These are phyloP conservation scores for Aspergillus neotritici DNA, from an alignment of 2,329 filamentous ascomycete species.

Conservation along the genomic window DNA sequence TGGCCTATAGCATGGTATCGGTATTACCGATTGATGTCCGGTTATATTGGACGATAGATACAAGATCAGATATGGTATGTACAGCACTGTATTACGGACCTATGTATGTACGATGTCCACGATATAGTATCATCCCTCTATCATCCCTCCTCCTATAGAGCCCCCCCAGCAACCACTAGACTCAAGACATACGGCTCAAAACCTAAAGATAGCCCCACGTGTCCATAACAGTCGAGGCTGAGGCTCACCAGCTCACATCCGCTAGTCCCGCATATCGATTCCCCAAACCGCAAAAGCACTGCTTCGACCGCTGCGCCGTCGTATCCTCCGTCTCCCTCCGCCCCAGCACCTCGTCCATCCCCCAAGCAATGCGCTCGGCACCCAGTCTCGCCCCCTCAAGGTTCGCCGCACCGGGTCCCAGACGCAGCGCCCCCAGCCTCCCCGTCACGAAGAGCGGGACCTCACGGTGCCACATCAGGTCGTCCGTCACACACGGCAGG, in stretches of 20 bases:
- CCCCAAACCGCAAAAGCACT: conserved; percentile 37
- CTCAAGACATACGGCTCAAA: background rate
- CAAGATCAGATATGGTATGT: too few species aligned
- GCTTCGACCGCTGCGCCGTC: conserved; percentile 23
- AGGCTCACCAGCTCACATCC: conserved; percentile 10
- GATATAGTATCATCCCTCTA: too few species aligned
- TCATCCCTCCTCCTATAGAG: too few species aligned
- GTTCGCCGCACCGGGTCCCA: conserved; percentile 69
- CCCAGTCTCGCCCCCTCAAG: conserved; percentile 67
- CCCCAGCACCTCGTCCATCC: conserved; percentile 55
- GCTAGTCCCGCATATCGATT: conserved; percentile 34
- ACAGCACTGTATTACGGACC: too few species aligned
- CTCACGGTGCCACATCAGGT: conserved; percentile 68
- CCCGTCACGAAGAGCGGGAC: conserved; percentile 69
- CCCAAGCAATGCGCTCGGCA: conserved; percentile 68
- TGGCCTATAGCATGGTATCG: too few species aligned
- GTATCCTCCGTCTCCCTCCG: conserved; percentile 15
- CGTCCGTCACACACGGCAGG: conserved; percentile 67
- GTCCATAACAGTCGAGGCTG: too few species aligned
- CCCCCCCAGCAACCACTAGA: too few species aligned
- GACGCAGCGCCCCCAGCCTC: conserved; percentile 58
- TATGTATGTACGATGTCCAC: too few species aligned
- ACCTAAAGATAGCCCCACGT: too few species aligned
- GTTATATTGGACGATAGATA: too few species aligned
- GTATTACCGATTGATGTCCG: too few species aligned